Conservation (phyloP, 805 yeast species). For the Scheffersomyces coipomensis region DNA sequence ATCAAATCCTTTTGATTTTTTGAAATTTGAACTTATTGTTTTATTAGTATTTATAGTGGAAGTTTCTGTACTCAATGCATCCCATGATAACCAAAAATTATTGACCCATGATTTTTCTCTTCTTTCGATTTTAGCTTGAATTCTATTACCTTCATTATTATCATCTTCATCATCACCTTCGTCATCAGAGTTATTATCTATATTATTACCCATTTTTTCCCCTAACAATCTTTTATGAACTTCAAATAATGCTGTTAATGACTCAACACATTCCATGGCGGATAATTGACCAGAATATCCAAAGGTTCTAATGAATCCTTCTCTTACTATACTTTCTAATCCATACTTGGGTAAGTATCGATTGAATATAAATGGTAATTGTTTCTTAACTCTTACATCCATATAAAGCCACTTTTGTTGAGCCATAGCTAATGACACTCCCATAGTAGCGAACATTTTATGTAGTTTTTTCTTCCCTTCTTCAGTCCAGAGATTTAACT, state of each 20-base stretch:
- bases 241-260: slow-evolving; percentile 82
- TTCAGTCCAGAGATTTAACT: slow-evolving; percentile 84
- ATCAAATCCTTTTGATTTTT: slow-evolving; percentile 46
- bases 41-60: slow-evolving; percentile 8
- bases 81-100: slow-evolving; percentile 66
- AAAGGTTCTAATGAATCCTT: slow-evolving; percentile 82
- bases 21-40: slow-evolving; percentile 13
- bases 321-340: slow-evolving; percentile 75
- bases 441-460: slow-evolving; percentile 95
- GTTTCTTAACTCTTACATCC: slow-evolving; percentile 76
- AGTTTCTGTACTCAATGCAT: slow-evolving; percentile 39
- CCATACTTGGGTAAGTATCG: slow-evolving; percentile 75
- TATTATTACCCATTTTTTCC: too few relatives aligned
- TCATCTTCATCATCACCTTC: slow-evolving; percentile 9
- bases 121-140: slow-evolving; percentile 28
- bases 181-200: slow-evolving; percentile 16
- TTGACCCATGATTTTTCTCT: slow-evolving; percentile 69
- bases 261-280: slow-evolving; percentile 92
- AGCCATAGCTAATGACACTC: slow-evolving; percentile 84
- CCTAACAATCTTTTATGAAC: slow-evolving; percentile 40
- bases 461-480: slow-evolving; percentile 85
- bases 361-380: slow-evolving; percentile 64
- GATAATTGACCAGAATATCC: slow-evolving; percentile 87
- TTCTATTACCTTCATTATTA: slow-evolving; percentile 20
- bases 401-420: slow-evolving; percentile 90